Base-by-base conservation (phyloP, 2,329 filamentous ascomycete genomes). In the Venturia oleaginea region DNA sequence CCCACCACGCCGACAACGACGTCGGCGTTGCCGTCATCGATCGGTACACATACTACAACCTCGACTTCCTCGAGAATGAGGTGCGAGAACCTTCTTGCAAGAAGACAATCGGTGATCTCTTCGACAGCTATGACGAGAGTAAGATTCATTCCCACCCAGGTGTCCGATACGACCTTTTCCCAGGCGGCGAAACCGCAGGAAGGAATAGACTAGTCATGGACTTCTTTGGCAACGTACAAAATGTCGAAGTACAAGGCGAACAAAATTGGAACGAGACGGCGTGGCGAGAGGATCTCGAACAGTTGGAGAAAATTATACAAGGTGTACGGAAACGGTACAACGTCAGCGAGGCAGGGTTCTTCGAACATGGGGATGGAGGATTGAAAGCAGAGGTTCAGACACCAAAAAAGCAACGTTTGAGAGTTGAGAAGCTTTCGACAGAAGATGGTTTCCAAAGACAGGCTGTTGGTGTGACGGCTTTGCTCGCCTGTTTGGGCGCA, bases 11-110 rank as follows among this genome's bases (percentile, higher is more conserved):
- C 64, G 94, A 99, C 77, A 96, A 93, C 76, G 94, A 99, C 72
- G 92, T 99, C 40, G 94, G 94, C 42, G 94, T 99, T 30, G 94
- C 94, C 38, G 94, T 99, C 68, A 99, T 99, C 74, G 94, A 99
- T 76, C 88, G 94, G 67, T 99, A 95, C 81, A 99, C 94, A 7
- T 99, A 97, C 78, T 97, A 97, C 79, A 96, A 96, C 72, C 85
- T 99, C 63, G 94, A 99, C 71, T 99, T 97, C 74, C 84, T 99
- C 38, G 94, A 99, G 76, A 90, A 86, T 2, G 88, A 96, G 71
- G 90, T 97, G 66, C 88, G 87, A 66, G 92, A 93, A 68, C 86
- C 92, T 51, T 89, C 86, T 72, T 92, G 87, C 69, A 94, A 96
- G 74, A 88, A 92, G 77, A 96, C 92, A 0, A 80, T 99, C 38